Conservation (phyloP, 768 basidiomycete species). For the Cytidiella melzeri region DNA sequence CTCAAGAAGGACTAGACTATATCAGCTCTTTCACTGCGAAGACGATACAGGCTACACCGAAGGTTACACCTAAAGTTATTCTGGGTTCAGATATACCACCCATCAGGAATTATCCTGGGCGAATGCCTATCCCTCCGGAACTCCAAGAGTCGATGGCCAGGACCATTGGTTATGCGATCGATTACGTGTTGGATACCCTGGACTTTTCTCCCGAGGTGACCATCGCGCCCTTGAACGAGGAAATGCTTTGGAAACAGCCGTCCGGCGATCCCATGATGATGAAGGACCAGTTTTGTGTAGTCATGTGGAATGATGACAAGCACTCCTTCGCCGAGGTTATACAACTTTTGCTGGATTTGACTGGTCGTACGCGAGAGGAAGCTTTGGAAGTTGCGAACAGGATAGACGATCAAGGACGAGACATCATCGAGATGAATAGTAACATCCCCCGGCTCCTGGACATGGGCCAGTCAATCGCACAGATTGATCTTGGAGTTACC, state of each 20-base stretch:
- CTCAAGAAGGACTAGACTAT: conserved; percentile 22
- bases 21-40: conserved; percentile 22
- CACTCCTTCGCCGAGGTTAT: conserved; percentile 90
- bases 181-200: conserved; percentile 78
- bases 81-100: conserved; percentile 48
- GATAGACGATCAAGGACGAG: conserved; percentile 77
- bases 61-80: conserved; percentile 36
- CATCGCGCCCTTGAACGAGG: conserved; percentile 56
- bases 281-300: conserved; percentile 73
- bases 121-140: conserved; percentile 52
- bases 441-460: conserved; percentile 54
- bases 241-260: conserved; percentile 65
- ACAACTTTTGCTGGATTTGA: conserved; percentile 57
- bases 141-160: conserved; percentile 68
- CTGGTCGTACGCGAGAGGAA: conserved; percentile 46
- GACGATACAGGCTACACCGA: conserved; percentile 19
- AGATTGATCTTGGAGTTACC: conserved; percentile 90
- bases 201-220: conserved; percentile 80
- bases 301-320: conserved; percentile 97
- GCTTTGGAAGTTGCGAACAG: conserved; percentile 49
- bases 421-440: conserved; percentile 72
- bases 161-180: conserved; percentile 71
- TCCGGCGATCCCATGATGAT: conserved; percentile 67
- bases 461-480: conserved; percentile 69
- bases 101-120: conserved; percentile 53